phyloP scores from a whole-genome alignment of 208 protist species.

The Balamuthia mandrillaris region DNA sequence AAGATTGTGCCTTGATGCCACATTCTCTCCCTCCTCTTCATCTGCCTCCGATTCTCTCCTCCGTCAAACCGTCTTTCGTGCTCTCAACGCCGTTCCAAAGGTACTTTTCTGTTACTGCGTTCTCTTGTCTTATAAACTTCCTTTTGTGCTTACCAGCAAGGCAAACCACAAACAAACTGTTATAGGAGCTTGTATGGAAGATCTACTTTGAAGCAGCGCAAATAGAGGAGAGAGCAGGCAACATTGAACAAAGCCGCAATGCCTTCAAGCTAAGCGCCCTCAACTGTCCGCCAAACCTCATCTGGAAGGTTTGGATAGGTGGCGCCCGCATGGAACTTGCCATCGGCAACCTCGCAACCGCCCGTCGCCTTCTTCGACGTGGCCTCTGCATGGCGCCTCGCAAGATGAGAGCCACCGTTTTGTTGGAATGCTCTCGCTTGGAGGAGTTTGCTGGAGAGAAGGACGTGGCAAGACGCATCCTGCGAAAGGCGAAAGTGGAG shows the following conservation, averaged over 20 bases:
- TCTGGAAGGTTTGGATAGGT: constrained; percentile 79
- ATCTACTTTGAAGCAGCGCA: constrained; percentile 79
- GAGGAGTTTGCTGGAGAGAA: constrained; percentile 70
- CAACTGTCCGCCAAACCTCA: constrained; percentile 68
- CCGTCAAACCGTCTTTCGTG: constrained; percentile 48
- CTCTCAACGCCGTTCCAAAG: constrained; percentile 40
- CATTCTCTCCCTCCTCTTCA: too few relatives aligned
- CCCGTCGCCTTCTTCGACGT: constrained; percentile 61
- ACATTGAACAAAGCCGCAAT: constrained; percentile 52
- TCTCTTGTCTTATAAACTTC: background rate
- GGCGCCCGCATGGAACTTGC: constrained; percentile 66
- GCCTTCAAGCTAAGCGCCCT: constrained; percentile 63
- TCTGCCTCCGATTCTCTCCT: background rate
- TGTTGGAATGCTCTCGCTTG: constrained; percentile 71
- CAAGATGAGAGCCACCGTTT: constrained; percentile 68
- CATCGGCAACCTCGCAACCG: constrained; percentile 38
- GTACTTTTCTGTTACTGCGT: background rate
- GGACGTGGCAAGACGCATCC: constrained; percentile 58
- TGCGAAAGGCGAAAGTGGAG: constrained; percentile 63
- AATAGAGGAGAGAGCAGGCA: constrained; percentile 68
- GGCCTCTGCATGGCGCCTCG: constrained; percentile 64
- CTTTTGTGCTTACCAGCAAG: constrained; percentile 38
- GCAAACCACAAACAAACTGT: too few relatives aligned
- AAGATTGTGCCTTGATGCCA: constrained; percentile 47
- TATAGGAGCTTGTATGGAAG: constrained; percentile 78